Percentiles rank a stretch among this genome's conserved stretches.
phyloP scores from a whole-genome alignment of 2,329 filamentous ascomycete species.

The Metarhizium brunneum region DNA sequence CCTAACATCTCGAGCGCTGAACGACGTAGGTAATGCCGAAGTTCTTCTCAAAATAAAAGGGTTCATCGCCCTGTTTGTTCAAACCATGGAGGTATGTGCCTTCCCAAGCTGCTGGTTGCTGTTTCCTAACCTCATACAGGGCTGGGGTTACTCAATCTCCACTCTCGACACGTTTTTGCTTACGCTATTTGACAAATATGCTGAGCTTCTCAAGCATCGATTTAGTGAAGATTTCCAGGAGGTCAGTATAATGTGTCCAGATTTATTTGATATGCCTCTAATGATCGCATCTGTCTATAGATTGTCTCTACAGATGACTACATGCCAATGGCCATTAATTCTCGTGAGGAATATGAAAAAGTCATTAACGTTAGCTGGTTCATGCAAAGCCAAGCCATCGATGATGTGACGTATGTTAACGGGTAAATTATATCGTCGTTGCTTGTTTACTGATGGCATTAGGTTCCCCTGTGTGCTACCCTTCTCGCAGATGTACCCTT shows the following conservation, averaged over 20 bases:
- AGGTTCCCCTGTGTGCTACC: slow-evolving; percentile 93
- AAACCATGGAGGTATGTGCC: slow-evolving; percentile 80
- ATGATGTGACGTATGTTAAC: slow-evolving; percentile 60
- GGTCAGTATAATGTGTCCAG: slow-evolving; percentile 29
- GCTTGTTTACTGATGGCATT: neutral
- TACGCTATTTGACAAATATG: slow-evolving; percentile 89
- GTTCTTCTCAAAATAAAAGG: slow-evolving; percentile 91
- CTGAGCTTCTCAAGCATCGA: slow-evolving; percentile 76
- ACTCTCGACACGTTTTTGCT: slow-evolving; percentile 77
- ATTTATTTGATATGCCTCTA: neutral
- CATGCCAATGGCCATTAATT: slow-evolving; percentile 98
- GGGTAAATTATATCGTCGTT: slow-evolving; percentile 4
- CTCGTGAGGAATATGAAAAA: slow-evolving; percentile 84
- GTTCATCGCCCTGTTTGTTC: slow-evolving; percentile 85
- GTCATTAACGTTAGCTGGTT: slow-evolving; percentile 97
- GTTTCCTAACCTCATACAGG: slow-evolving; percentile 73
- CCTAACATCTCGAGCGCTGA: slow-evolving; percentile 70
- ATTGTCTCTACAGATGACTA: slow-evolving; percentile 91
- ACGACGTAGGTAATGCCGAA: slow-evolving; percentile 78
- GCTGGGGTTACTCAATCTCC: slow-evolving; percentile 80
- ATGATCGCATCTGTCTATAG: slow-evolving; percentile 21
- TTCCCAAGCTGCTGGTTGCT: slow-evolving; percentile 47
- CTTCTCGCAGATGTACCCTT: slow-evolving; percentile 97
- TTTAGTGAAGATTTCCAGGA: slow-evolving; percentile 97
- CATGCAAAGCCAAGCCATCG: slow-evolving; percentile 65